Base-by-base conservation (phyloP, 129 eudicot species). In the Lonicera japonica region DNA sequence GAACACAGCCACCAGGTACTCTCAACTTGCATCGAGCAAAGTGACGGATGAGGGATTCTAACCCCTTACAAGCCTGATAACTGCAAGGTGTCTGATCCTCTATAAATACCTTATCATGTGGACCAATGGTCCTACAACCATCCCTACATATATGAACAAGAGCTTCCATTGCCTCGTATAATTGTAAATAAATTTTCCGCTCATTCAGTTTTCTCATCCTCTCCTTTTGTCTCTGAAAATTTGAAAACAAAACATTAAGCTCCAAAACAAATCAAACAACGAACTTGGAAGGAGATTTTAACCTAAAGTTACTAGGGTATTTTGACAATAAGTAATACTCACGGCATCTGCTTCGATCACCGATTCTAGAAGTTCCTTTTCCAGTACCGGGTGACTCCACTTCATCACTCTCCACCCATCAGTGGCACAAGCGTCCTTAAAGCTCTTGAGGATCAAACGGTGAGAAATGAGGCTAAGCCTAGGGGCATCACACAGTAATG, bases 121-220 rank as follows among this genome's bases (percentile, higher is more conserved):
- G 95, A 36, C 96, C 96, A 16, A 92, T 87, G 8, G 88, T 87
- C 60, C 80, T 75, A 72, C 98, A 92, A 41, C 96, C 98, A 60
- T 92, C 90, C 72, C 68, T 74, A 65, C 86, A 94, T 71, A 88
- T 88, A 75, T 88, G 99, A 71, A 94, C 96, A 40, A 94, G 83
- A 34, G 96, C 96, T 73, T 94, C 99, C 99, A 94, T 94, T 23
- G 99, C 99, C 61, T 94, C 99, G 34, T 94, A 81, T 53, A 94
- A 51, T 25, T 94, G 82, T 15, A 69, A 2, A 71, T 94, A 94
- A 0, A 76, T 58, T 58, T 77, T 85, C 61, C 95, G 64, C 63
- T 88, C 99, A 0, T 82, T 70, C 25, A 52, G 57, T 79, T 79
- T 88, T 64, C 75, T 85, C 25, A 17, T 63, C 65, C 77, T 73